Percentiles rank a stretch among this genome's conserved stretches.
Conservation (phyloP, 495 filamentous ascomycete species). For the Hyphodiscus hymeniophilus region DNA sequence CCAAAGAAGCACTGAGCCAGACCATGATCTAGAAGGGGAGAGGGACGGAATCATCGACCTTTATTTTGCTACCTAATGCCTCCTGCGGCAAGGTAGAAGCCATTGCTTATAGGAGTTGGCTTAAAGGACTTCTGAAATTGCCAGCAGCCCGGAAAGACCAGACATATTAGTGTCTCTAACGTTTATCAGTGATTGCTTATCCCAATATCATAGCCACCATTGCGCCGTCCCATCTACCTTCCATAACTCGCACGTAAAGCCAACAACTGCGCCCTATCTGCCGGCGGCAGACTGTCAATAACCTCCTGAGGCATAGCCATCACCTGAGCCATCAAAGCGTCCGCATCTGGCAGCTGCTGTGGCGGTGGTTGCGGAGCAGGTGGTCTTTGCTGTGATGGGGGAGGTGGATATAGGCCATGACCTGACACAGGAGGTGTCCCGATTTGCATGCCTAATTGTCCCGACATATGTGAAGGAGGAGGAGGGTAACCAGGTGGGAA, state of each 20-base stretch:
- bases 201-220: not conserved
- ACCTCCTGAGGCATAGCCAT: conserved; percentile 64
- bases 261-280: conserved; percentile 69
- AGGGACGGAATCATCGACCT: no score
- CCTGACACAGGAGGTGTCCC: conserved; percentile 51
- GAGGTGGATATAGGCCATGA: conserved; percentile 39
- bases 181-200: no score
- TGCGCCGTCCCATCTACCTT: conserved; percentile 4
- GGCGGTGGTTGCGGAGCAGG: conserved; percentile 36
- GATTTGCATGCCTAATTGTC: conserved; percentile 21
- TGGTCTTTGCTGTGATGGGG: conserved; percentile 23
- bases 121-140: no score
- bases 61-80: no score
- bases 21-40: no score
- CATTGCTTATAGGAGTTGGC: no score
- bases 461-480: conserved; percentile 21
- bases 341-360: conserved; percentile 37
- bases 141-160: no score
- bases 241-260: conserved; percentile 46
- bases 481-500: conserved; percentile 18
- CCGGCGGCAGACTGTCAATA: conserved; percentile 66
- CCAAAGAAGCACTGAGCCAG: no score
- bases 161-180: no score
- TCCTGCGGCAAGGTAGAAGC: no score
- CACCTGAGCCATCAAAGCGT: conserved; percentile 66